phyloP scores from a whole-genome alignment of 2,329 filamentous ascomycete genomes.

The Coniochaeta sp. region DNA sequence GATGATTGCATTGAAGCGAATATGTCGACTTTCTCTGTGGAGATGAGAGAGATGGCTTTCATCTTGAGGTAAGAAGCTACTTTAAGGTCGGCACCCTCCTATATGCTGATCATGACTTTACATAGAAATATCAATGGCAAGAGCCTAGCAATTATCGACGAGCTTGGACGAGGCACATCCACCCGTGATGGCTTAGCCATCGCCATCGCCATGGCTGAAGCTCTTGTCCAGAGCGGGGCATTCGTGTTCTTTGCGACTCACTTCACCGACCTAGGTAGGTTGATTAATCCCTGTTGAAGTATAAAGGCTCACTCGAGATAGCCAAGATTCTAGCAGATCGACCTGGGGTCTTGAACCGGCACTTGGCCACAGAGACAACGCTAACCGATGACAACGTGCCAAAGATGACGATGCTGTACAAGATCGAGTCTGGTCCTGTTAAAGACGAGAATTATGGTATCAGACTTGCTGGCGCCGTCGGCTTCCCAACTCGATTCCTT shows the following conservation, averaged over 20 bases:
- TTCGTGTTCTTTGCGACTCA: slow-evolving; percentile 93
- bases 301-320: slow-evolving; percentile 12
- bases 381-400: slow-evolving; percentile 39
- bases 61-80: slow-evolving; percentile 55
- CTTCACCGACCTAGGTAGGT: slow-evolving; percentile 65
- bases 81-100: not conserved
- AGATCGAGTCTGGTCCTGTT: slow-evolving; percentile 63
- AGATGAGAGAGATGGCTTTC: slow-evolving; percentile 95
- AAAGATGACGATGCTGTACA: slow-evolving; percentile 83
- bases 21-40: slow-evolving; percentile 84
- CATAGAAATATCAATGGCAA: slow-evolving; percentile 63
- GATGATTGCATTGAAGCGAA: slow-evolving; percentile 87
- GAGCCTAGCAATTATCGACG: slow-evolving; percentile 81
- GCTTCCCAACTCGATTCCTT: slow-evolving; percentile 62
- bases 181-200: slow-evolving; percentile 84
- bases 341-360: slow-evolving; percentile 70
- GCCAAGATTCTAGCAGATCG: slow-evolving; percentile 67
- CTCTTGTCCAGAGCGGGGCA: slow-evolving; percentile 69
- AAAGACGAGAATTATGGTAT: slow-evolving; percentile 74
- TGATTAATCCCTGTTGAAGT: not conserved
- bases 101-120: not conserved
- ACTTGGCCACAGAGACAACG: slow-evolving; percentile 63
- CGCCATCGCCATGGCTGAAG: slow-evolving; percentile 83
- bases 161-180: slow-evolving; percentile 85
- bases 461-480: slow-evolving; percentile 67